Evolutionary conservation across 2,329 filamentous ascomycete species (phyloP).

Genomic region (Colletotrichum sp.): DNA sequence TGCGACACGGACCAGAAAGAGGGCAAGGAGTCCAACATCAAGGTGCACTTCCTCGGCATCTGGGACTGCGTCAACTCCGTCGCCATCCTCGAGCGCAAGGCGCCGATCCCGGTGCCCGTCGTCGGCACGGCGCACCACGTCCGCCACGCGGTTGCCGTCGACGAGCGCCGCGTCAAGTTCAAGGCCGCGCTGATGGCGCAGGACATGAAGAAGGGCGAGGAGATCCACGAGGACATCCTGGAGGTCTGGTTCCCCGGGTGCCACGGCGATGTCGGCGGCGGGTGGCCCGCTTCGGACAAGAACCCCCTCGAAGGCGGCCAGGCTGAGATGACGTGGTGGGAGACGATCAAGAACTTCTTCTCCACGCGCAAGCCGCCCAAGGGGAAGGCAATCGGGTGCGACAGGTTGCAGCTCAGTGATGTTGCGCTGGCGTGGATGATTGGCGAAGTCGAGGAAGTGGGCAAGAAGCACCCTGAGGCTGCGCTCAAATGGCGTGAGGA

Average conservation of each 20-base stretch:
- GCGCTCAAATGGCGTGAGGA: constrained; percentile 40
- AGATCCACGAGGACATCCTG: constrained; percentile 41
- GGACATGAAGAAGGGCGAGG: constrained; percentile 34
- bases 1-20: not conserved
- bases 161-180: constrained; percentile 61
- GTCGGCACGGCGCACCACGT: constrained; percentile 48
- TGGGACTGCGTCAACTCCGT: constrained; percentile 62
- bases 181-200: constrained; percentile 53
- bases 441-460: constrained; percentile 47
- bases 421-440: constrained; percentile 60
- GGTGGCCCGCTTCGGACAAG: constrained; percentile 44
- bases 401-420: constrained; percentile 51
- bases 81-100: constrained; percentile 42
- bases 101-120: constrained; percentile 41
- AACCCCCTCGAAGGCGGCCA: constrained; percentile 26
- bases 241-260: constrained; percentile 63
- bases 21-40: constrained; percentile 39
- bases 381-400: constrained; percentile 31
- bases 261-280: constrained; percentile 59
- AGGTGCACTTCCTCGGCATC: constrained; percentile 59
- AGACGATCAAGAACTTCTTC: constrained; percentile 40
- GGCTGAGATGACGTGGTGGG: constrained; percentile 29
- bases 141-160: constrained; percentile 57
- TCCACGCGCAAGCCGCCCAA: constrained; percentile 34
- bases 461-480: constrained; percentile 30